These are phyloP conservation scores for Xerocomus nothofagi DNA, from an alignment of 1,284 basidiomycete species.

Conservation along the genomic window DNA sequence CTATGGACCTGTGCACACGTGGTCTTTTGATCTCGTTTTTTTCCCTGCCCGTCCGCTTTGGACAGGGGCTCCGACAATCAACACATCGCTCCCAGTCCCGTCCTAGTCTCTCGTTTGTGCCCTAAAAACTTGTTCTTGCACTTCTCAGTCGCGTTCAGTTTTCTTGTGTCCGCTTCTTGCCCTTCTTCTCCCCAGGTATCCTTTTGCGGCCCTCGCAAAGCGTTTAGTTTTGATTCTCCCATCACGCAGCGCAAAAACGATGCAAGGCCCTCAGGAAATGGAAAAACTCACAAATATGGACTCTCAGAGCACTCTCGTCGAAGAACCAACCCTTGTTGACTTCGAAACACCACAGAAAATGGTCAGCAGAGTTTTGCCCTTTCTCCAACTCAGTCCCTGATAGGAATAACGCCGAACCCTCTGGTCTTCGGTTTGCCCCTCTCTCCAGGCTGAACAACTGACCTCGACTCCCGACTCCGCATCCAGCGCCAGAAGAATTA, in stretches of 20 bases:
- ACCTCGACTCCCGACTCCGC: constrained; percentile 29
- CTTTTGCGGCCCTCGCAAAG: background rate
- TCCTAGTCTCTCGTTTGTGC: constrained; percentile 14
- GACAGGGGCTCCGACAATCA: constrained; percentile 41
- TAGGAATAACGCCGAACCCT: constrained; percentile 32
- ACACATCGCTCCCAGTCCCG: constrained; percentile 30
- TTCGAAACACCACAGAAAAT: constrained; percentile 29
- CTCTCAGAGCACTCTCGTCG: constrained; percentile 5
- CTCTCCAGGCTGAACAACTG: constrained; percentile 25
- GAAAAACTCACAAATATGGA: constrained; percentile 22
- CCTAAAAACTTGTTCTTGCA: constrained; percentile 19
- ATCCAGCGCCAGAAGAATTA: constrained; percentile 27
- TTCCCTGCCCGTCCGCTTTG: constrained; percentile 37
- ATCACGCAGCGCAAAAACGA: constrained; percentile 36
- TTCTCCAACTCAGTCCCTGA: constrained; percentile 33
- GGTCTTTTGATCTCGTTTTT: constrained; percentile 37
- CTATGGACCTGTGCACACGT: constrained; percentile 29
- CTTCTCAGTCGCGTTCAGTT: background rate
- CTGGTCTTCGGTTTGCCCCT: constrained; percentile 23
- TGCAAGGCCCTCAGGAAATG: constrained; percentile 26
- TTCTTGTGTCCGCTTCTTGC: background rate
- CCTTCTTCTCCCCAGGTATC: constrained; percentile 18
- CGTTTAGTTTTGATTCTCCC: constrained; percentile 28
- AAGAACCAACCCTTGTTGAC: constrained; percentile 34
- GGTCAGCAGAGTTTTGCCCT: constrained; percentile 34